phyloP scores from a whole-genome alignment of 805 yeast species.

The Brettanomyces nanus region DNA sequence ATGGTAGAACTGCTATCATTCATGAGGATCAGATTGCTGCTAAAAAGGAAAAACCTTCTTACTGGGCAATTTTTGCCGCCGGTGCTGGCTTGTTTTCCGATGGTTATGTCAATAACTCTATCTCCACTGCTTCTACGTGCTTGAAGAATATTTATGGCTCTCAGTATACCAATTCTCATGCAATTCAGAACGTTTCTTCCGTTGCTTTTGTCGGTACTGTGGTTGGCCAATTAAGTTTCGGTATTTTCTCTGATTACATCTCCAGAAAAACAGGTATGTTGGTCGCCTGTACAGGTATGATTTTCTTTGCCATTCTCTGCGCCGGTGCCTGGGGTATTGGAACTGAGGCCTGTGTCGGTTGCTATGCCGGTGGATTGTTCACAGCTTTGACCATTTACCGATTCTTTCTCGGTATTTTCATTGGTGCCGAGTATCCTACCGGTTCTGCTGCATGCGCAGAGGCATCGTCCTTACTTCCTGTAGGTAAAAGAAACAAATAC shows the following conservation, averaged over 20 bases:
- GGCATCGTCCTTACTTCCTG: constrained; percentile 68
- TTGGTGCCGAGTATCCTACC: constrained; percentile 93
- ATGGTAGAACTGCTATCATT: constrained; percentile 15
- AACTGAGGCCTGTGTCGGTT: constrained; percentile 26
- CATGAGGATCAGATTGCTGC: constrained; percentile 21
- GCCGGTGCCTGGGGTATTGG: constrained; percentile 85
- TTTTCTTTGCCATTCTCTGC: constrained; percentile 68
- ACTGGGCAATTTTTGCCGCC: constrained; percentile 68
- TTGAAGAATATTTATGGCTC: constrained; percentile 57
- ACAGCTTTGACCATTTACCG: constrained; percentile 79
- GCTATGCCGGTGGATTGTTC: constrained; percentile 66
- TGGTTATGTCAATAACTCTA: constrained; percentile 85
- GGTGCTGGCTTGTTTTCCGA: constrained; percentile 94
- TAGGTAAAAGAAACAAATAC: constrained; percentile 83
- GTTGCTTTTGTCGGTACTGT: constrained; percentile 92
- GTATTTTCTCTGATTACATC: constrained; percentile 69
- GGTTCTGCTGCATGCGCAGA: constrained; percentile 93
- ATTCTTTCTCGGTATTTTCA: constrained; percentile 82
- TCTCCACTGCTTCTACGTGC: constrained; percentile 69
- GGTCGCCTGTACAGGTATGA: constrained; percentile 64
- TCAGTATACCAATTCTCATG: constrained; percentile 53
- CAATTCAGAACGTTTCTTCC: constrained; percentile 73
- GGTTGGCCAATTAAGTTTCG: constrained; percentile 76
- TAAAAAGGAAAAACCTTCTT: constrained; percentile 16
- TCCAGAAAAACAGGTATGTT: constrained; percentile 83